These are phyloP conservation scores for Exidia glandulosa DNA, from an alignment of 768 basidiomycete genomes.

Conservation along the genomic window DNA sequence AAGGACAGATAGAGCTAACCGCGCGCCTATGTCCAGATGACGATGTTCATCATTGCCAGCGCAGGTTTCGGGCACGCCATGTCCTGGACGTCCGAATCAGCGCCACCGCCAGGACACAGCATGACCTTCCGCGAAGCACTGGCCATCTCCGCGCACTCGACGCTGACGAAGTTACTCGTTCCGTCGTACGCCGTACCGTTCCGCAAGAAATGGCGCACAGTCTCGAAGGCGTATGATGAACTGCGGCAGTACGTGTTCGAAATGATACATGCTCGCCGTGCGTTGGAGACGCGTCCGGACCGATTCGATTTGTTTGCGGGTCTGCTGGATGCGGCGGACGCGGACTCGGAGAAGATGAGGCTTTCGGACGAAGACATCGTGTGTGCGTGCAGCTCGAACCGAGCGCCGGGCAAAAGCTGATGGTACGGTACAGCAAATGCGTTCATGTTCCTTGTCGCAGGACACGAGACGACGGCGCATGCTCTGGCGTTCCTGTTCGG, in stretches of 20 bases:
- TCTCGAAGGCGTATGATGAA: neutral
- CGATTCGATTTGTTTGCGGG: neutral
- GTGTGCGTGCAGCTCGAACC: neutral
- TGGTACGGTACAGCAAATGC: neutral
- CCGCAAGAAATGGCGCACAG: too few species aligned
- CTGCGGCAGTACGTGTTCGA: neutral
- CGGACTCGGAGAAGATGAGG: neutral
- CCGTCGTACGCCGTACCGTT: too few species aligned
- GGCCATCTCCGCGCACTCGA: too few species aligned
- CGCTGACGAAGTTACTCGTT: too few species aligned
- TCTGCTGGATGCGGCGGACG: neutral
- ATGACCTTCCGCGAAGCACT: too few species aligned
- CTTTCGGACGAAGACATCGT: neutral
- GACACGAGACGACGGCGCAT: slow-evolving; percentile 4
- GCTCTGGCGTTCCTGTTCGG: slow-evolving; percentile 1
- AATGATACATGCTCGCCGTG: neutral
- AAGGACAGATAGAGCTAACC: neutral
- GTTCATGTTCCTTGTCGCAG: neutral
- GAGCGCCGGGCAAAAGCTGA: neutral
- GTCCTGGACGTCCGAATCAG: too few species aligned
- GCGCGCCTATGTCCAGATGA: neutral
- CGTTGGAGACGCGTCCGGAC: neutral
- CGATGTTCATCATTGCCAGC: neutral
- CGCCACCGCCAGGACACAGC: too few species aligned
- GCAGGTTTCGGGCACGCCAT: neutral